Evolutionary conservation across 352 stramenopile genomes (phyloP).

Genomic region (Globisporangium carolinianum): DNA sequence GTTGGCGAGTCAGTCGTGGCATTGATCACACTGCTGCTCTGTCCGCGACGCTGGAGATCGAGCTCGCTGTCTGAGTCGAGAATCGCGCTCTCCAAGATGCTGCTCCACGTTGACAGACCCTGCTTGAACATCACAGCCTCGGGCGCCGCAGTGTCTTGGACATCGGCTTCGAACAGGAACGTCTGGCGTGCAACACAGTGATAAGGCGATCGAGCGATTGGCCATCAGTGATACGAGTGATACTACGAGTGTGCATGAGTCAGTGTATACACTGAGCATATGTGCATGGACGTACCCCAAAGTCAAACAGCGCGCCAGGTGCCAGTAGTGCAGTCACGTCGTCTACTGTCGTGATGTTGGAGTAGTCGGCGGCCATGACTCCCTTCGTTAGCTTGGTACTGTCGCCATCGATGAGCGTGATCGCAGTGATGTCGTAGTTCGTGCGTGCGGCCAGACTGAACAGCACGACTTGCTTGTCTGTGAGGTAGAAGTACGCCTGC

Average conservation of each 20-base stretch:
- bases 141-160: neutral
- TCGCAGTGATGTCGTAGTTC: conserved; percentile 44
- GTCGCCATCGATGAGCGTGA: conserved; percentile 19
- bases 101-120: neutral
- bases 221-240: neutral
- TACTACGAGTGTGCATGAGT: neutral
- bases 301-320: conserved; percentile 30
- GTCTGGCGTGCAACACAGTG: conserved; percentile 10
- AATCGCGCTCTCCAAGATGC: conserved; percentile 5
- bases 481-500: conserved; percentile 16
- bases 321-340: conserved; percentile 5
- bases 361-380: conserved; percentile 18
- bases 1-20: conserved; percentile 26
- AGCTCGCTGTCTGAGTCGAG: conserved; percentile 10
- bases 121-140: conserved; percentile 7
- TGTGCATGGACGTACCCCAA: conserved; percentile 23
- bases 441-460: conserved; percentile 35
- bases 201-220: too few species aligned
- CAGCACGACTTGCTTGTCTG: conserved; percentile 4
- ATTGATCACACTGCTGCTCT: conserved; percentile 18
- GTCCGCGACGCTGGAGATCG: conserved; percentile 21
- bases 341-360: conserved; percentile 16
- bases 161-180: conserved; percentile 47
- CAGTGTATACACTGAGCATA: neutral
- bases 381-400: conserved; percentile 5